Percentiles rank a stretch among this genome's conserved stretches.
phyloP scores from a whole-genome alignment of 1,284 basidiomycete species.

The Sanghuangporus weigelae region DNA sequence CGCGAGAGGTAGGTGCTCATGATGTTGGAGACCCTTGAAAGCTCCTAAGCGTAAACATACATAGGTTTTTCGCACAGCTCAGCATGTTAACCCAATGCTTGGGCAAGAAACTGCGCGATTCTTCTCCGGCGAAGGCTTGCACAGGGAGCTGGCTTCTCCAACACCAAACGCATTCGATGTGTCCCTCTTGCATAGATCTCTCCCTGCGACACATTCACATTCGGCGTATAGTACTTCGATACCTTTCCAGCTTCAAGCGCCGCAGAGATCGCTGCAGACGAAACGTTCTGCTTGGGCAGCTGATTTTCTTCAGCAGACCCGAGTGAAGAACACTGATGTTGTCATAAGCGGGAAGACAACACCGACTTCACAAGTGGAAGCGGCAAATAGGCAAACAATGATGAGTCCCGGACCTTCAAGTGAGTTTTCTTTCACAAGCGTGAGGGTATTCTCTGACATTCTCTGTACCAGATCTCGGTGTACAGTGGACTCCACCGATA shows the following conservation, averaged over 20 bases:
- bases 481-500: conserved; percentile 10
- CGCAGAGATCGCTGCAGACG: conserved; percentile 27
- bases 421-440: neutral
- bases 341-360: neutral
- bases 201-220: conserved; percentile 35
- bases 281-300: conserved; percentile 46
- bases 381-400: neutral
- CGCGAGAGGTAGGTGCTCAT: conserved; percentile 44
- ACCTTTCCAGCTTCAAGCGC: conserved; percentile 27
- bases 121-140: conserved; percentile 40
- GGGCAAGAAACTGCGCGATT: conserved; percentile 66
- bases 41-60: conserved; percentile 9
- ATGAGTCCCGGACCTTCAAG: neutral
- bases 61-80: conserved; percentile 58
- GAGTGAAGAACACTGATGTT: neutral
- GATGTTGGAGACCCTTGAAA: conserved; percentile 1
- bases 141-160: conserved; percentile 25
- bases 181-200: conserved; percentile 45
- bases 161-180: conserved; percentile 48
- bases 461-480: neutral
- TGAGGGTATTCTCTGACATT: neutral
- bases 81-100: conserved; percentile 35
- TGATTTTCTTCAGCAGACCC: conserved; percentile 46
- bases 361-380: neutral
- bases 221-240: conserved; percentile 21